Evolutionary conservation across 495 filamentous ascomycete genomes (phyloP).

Genomic region (Rostrohypoxylon terebratum): DNA sequence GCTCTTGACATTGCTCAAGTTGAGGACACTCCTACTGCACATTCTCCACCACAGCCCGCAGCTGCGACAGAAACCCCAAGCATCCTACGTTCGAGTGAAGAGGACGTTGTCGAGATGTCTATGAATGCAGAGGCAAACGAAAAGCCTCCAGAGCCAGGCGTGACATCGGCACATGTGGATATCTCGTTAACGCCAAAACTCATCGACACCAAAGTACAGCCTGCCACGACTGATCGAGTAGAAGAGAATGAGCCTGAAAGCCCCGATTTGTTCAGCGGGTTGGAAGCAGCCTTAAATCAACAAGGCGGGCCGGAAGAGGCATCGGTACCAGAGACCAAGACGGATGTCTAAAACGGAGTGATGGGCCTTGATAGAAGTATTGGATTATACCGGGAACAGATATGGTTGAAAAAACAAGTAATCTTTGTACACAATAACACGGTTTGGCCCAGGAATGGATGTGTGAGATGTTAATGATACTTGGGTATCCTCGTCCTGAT

Average conservation of each 20-base stretch:
- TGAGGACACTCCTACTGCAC: slow-evolving; percentile 2
- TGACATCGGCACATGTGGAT: not conserved
- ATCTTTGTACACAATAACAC: not conserved
- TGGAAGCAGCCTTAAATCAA: slow-evolving; percentile 48
- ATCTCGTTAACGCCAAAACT: not conserved
- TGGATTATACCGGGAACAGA: not conserved
- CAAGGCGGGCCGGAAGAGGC: slow-evolving; percentile 37
- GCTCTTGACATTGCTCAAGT: not conserved
- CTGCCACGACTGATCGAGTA: not conserved
- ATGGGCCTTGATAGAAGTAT: not conserved
- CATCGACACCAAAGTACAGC: slow-evolving; percentile 21
- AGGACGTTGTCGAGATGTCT: not conserved
- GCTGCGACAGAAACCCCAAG: not conserved
- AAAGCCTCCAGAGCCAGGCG: not conserved
- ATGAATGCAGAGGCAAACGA: not conserved
- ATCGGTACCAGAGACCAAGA: slow-evolving; percentile 24
- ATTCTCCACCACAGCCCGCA: slow-evolving; percentile 1
- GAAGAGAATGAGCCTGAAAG: slow-evolving; percentile 45
- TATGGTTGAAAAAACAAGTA: not conserved
- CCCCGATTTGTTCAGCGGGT: slow-evolving; percentile 48
- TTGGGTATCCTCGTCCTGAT: not conserved
- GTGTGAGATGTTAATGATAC: not conserved
- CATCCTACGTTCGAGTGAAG: slow-evolving; percentile 3
- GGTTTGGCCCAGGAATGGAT: not conserved
- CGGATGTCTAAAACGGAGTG: not conserved